Percentiles rank a stretch among this genome's conserved stretches.
Evolutionary conservation across 805 yeast species (phyloP).

Genomic region (Jamesozyma piceae): DNA sequence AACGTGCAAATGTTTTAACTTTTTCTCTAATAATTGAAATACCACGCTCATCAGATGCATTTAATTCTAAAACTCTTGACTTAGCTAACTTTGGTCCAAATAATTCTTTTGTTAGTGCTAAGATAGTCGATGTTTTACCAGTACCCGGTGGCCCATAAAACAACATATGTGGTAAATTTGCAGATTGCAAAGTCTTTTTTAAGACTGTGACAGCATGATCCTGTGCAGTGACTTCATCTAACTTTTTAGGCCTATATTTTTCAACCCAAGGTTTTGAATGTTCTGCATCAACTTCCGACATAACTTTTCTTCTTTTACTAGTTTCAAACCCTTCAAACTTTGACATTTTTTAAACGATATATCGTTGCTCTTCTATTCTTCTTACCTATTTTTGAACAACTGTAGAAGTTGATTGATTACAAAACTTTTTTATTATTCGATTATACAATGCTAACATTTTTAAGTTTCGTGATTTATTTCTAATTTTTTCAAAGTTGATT

Average conservation of each 20-base stretch:
- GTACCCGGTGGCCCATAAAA: conserved; percentile 94
- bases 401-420: too few relatives aligned
- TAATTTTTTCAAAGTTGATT: too few relatives aligned
- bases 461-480: too few relatives aligned
- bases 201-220: conserved; percentile 79
- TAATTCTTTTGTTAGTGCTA: conserved; percentile 71
- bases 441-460: too few relatives aligned
- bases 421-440: too few relatives aligned
- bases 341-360: not conserved
- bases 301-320: conserved; percentile 25
- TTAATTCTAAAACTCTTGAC: conserved; percentile 67
- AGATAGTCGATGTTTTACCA: conserved; percentile 81
- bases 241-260: conserved; percentile 80
- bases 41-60: conserved; percentile 89
- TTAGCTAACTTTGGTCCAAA: conserved; percentile 66
- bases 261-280: conserved; percentile 79
- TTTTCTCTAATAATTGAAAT: conserved; percentile 80
- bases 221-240: conserved; percentile 87
- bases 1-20: conserved; percentile 76
- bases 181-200: conserved; percentile 65
- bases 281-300: conserved; percentile 9
- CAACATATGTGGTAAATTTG: conserved; percentile 84
- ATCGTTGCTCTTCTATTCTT: too few relatives aligned
- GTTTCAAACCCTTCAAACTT: conserved; percentile 19
- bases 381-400: too few relatives aligned